phyloP scores from a whole-genome alignment of 441 rosid genomes.

The Hypseocharis bilobata region DNA sequence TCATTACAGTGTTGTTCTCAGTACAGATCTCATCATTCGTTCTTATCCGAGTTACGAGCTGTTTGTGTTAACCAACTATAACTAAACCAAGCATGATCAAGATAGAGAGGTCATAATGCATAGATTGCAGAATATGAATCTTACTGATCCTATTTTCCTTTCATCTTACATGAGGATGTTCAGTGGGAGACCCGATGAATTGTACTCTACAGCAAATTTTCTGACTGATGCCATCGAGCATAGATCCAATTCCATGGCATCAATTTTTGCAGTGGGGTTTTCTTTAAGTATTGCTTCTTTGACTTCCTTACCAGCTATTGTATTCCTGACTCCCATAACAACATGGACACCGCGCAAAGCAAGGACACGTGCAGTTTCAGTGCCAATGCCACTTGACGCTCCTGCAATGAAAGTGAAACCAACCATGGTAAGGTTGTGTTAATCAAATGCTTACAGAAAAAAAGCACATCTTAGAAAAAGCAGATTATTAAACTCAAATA shows the following conservation, averaged over 20 bases:
- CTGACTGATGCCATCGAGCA: slow-evolving; percentile 23
- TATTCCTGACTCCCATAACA: slow-evolving; percentile 27
- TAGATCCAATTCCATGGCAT: slow-evolving; percentile 32
- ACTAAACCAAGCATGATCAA: too few species aligned
- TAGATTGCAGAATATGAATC: background rate
- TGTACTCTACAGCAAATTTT: slow-evolving; percentile 26
- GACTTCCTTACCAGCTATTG: slow-evolving; percentile 21
- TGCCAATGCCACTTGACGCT: slow-evolving; percentile 30
- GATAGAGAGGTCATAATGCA: too few species aligned
- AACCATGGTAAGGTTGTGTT: slow-evolving; percentile 1
- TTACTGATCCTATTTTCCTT: background rate
- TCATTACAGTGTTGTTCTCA: background rate
- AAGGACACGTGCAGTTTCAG: slow-evolving; percentile 30
- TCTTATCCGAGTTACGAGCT: background rate
- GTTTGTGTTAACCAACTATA: background rate
- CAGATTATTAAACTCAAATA: too few species aligned
- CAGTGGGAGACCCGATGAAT: slow-evolving; percentile 24
- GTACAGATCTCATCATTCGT: background rate
- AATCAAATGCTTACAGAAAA: too few species aligned
- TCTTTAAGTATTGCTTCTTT: slow-evolving; percentile 22
- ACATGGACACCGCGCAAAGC: slow-evolving; percentile 28
- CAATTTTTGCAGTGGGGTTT: slow-evolving; percentile 24
- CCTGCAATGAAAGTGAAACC: slow-evolving; percentile 16
- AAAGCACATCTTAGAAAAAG: too few species aligned
- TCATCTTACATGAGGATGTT: slow-evolving; percentile 30